phyloP scores from a whole-genome alignment of 345 rosid species.

The Ricinus communis region DNA sequence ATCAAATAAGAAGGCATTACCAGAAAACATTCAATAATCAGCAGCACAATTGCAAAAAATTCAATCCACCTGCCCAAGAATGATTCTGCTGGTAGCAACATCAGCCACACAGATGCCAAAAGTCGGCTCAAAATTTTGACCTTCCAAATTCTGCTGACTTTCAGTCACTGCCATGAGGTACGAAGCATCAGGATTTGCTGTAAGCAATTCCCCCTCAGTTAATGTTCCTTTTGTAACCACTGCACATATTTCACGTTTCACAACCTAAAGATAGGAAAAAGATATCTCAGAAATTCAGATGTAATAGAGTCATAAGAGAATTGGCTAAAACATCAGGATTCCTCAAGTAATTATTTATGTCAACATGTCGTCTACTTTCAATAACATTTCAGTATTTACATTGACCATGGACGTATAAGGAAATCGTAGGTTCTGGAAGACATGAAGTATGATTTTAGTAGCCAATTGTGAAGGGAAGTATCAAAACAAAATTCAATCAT shows the following conservation, averaged over 20 bases:
- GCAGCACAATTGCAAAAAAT: conserved; percentile 6
- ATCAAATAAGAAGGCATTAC: conserved; percentile 2
- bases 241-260: conserved; percentile 94
- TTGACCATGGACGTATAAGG: neutral
- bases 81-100: conserved; percentile 80
- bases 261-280: conserved; percentile 67
- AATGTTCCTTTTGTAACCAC: conserved; percentile 91
- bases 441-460: neutral
- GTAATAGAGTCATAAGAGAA: neutral
- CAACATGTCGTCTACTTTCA: neutral
- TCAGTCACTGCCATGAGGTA: conserved; percentile 85
- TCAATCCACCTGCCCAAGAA: conserved; percentile 75
- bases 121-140: conserved; percentile 39
- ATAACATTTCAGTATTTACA: neutral
- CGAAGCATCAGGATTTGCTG: conserved; percentile 87
- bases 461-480: neutral
- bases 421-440: neutral
- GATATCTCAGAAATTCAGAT: conserved; percentile 19
- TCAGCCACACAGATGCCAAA: conserved; percentile 89
- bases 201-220: conserved; percentile 84
- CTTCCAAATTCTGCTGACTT: conserved; percentile 33
- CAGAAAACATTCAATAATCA: neutral
- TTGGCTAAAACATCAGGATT: neutral
- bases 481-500: neutral
- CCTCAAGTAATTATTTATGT: neutral